Evolutionary conservation across 805 yeast genomes (phyloP).

Genomic region (Kuraishia borneana): DNA sequence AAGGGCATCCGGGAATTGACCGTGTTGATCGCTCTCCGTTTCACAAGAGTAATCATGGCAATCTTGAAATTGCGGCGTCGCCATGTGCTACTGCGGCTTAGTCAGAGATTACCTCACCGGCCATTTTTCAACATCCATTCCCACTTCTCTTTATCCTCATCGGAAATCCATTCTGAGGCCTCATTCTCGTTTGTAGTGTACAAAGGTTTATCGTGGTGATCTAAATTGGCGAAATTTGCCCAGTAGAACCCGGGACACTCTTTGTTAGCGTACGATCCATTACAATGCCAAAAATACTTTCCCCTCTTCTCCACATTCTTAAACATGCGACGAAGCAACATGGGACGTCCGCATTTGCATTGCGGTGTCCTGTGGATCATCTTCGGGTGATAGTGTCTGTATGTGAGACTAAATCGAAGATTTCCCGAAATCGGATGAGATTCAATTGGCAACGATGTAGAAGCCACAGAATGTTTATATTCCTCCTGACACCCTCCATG

Average conservation of each 20-base stretch:
- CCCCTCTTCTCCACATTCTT: constrained; percentile 36
- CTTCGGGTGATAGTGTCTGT: constrained; percentile 36
- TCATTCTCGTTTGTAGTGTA: constrained; percentile 19
- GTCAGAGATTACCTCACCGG: neutral
- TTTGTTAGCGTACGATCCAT: constrained; percentile 27
- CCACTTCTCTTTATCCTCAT: constrained; percentile 21
- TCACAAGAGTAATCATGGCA: too few relatives aligned
- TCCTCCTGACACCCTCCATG: constrained; percentile 73
- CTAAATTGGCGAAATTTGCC: constrained; percentile 44
- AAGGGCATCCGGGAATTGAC: constrained; percentile 8
- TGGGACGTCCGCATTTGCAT: constrained; percentile 29
- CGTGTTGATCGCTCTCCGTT: constrained; percentile 2
- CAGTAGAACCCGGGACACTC: constrained; percentile 39
- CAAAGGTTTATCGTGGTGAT: constrained; percentile 15
- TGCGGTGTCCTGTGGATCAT: constrained; percentile 25
- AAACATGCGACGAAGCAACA: constrained; percentile 47
- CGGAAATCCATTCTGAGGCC: constrained; percentile 35
- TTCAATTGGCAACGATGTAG: constrained; percentile 26
- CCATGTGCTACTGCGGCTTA: too few relatives aligned
- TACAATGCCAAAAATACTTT: constrained; percentile 60
- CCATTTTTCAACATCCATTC: neutral
- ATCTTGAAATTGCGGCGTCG: too few relatives aligned
- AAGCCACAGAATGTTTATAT: constrained; percentile 54
- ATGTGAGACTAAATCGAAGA: constrained; percentile 53
- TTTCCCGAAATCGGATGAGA: constrained; percentile 38